Base-by-base conservation (phyloP, 1,284 basidiomycete genomes). In the Cystobasidium sp. region DNA sequence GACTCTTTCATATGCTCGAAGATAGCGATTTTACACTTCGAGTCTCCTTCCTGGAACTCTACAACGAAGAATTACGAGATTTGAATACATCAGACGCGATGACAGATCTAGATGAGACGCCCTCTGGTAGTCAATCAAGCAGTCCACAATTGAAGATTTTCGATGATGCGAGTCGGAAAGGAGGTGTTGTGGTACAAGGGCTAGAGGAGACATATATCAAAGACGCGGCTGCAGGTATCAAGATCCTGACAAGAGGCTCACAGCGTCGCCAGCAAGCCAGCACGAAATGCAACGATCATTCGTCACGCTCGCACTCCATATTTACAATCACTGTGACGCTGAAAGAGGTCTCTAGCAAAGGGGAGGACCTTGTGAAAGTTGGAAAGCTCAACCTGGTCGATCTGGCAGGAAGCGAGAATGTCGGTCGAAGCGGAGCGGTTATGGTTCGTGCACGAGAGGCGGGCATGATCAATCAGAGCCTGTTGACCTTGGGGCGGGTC, bases 51-150 rank as follows among this genome's bases (percentile, higher is more conserved):
- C 87, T 99, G 70, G 97, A 99, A 81, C 87, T 99, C n/a, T 99
- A 99, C 84, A 99, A 99, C 81, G 97, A 99, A 84, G 96, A 99
- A 82, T 87, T 99, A n/a, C 91, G 95, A 41, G 95, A 98, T 81
- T 87, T 98, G 43, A 88, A 97, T 44, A 88, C 91, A 1, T 85
- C 85, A 76, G 91, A 95, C 84, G 92, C 75, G 70, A n/a, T 79
- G 24, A 63, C 68, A 3, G 31, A 59, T 20, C 18, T 20, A 16
- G 67, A 55, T 22, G 76, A 12, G 14, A 51, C 0, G 80, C 31
- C 20, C 59, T 77, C 82, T 88, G 46, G 85, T 89, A 39, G 88
- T 90, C 76, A 4, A 41, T 59, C 56, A 41, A 59, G 56, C 56
- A 59, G 56, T 66, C 76, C 41, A 69, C 87, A 88, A 7, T 86